Base-by-base conservation (phyloP, 1,139 yeast genomes). In the Candida tunisiensis region DNA sequence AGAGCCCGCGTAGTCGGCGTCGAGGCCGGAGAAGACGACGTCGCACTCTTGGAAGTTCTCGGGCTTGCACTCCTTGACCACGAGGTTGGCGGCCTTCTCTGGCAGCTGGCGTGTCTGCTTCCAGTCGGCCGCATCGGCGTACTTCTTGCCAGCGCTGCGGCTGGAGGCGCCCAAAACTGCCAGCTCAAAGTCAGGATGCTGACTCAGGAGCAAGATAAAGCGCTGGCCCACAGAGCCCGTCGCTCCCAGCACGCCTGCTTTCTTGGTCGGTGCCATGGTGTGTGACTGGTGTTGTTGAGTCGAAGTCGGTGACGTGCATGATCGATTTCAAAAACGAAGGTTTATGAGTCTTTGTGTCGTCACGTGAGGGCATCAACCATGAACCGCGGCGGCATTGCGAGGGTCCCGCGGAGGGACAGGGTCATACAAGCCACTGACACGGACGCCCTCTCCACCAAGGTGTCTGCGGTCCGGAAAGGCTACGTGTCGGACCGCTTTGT, bases 161-260 rank as follows among this genome's bases (percentile, higher is more conserved):
- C 80, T 49, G 14, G 95, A 82, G 5, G 99, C 99, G 36, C 98
- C 98, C 35, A 88, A 62, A 5, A 72, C 91, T 34, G 69, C 65
- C 31, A 88, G 57, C 50, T 80, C 83, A 45, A 91, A 83, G 36
- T 82, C 82, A 19, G 96, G 96, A 49, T 88, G 96, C 36, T 78
- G 59, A 2, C 85, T 69, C 38, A 88, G 64, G 30, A 88, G 63
- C 31, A 85, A 62, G 37, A 88, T 85, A 50, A 88, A 88, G 44
- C 98, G 68, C 57, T 88, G 99, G 30, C 99, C 99, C 25, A 88
- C 99, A 23, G 93, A 75, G 28, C 96, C 98, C 14, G 96, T 85
- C 41, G 96, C 96, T 29, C 98, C 98, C 38, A 88, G 63, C 42
- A 88, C 94, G 58, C 98, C 98, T 19, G 45, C 51, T 31, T 39